These are phyloP conservation scores for Podila horticola DNA, from an alignment of 192 early-diverging fungal genomes.

Conservation along the genomic window DNA sequence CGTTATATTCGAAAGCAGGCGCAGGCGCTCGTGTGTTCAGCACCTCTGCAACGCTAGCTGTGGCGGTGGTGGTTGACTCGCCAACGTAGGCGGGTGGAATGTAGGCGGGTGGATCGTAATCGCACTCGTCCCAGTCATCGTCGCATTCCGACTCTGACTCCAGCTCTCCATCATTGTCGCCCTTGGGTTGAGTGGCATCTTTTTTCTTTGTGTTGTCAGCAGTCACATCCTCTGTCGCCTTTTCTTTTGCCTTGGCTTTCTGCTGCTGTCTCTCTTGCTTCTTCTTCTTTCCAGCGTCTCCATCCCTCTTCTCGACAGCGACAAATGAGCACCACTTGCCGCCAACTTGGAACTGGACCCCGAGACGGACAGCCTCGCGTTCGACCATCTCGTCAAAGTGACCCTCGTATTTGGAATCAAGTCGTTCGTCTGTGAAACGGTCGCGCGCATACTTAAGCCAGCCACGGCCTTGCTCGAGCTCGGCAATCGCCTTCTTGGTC, in stretches of 20 bases:
- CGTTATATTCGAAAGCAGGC: not conserved
- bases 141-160: constrained; percentile 7
- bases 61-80: constrained; percentile 6
- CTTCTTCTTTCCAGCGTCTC: constrained; percentile 5
- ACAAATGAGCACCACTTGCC: constrained; percentile 54
- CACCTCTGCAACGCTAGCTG: constrained; percentile 1
- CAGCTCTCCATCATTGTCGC: constrained; percentile 8
- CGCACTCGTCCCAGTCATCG: constrained; percentile 13
- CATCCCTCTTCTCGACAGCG: constrained; percentile 37
- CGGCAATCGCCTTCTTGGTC: constrained; percentile 56
- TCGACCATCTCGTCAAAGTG: constrained; percentile 17
- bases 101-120: constrained; percentile 7
- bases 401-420: constrained; percentile 11
- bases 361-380: constrained; percentile 55
- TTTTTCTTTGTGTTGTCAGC: not conserved
- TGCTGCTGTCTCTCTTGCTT: constrained; percentile 6
- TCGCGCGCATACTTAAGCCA: constrained; percentile 38
- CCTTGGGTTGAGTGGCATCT: constrained; percentile 3
- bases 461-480: constrained; percentile 58
- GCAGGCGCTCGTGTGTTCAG: constrained; percentile 5
- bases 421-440: not conserved
- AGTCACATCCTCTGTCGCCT: constrained; percentile 8
- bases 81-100: constrained; percentile 4
- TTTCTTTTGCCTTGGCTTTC: constrained; percentile 8
- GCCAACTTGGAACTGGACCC: constrained; percentile 33